Base-by-base conservation (phyloP, 768 basidiomycete species). In the Suillus plorans region DNA sequence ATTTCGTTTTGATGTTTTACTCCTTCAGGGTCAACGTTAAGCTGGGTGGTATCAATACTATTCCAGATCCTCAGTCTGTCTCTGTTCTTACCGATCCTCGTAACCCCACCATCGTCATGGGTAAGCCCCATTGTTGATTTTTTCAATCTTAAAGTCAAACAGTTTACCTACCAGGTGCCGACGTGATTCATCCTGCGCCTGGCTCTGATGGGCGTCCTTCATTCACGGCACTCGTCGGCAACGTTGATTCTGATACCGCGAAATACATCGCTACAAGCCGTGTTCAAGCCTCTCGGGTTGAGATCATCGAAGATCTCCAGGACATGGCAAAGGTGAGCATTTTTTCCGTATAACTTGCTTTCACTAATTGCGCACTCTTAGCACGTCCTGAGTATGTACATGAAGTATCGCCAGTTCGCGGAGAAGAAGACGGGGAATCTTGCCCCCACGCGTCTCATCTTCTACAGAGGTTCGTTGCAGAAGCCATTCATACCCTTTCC, bases 151-250 rank as follows among this genome's bases (percentile, higher is more conserved):
- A 28, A 31, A 20, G n/a, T 31, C n/a, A 36, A 25, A 60, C 63
- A 16, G 14, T 63, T 34, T 7, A 55, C 55, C 37, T 7, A 55
- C 55, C 36, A 90, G 89, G 90, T 66, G 92, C 92, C 20, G 91
- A 94, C 73, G 91, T 91, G 36, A 91, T 92, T 47, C 92, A 94
- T 69, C 92, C 93, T 10, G 84, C 91, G 8, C 91, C 93, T 22
- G 91, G 91, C 10, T 84, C 90, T 0, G 85, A 84, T n/a, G 90
- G 87, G 20, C 85, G 88, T 4, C 93, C 93, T 1, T 94, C 92
- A 0, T 94, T 91, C 73, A 90, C 92, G 0, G 82, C 91, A 7
- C 79, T 95, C 7, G 92, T 94, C 20, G 91, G 84, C 37, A 94
- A 89, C 66, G 86, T 95, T 36, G 93, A 95, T 72, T 85, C 85